phyloP scores from a whole-genome alignment of 192 early-diverging fungal species.

The Allomyces macrogynus region DNA sequence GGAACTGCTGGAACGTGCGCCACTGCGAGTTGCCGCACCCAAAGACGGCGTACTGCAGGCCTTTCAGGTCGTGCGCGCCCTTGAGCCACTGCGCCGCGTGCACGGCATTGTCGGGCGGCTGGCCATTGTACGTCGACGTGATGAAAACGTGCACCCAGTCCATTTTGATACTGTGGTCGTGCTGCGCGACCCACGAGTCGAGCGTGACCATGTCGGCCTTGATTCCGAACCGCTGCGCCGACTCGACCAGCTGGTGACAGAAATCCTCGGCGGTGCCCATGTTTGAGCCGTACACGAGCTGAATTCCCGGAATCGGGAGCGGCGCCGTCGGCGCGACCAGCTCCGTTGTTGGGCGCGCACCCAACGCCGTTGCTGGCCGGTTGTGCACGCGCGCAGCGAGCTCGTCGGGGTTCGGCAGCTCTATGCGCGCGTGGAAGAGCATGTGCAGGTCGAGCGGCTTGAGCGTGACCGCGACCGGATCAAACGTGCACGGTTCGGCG shows the following conservation, averaged over 20 bases:
- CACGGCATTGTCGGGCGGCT: conserved; percentile 31
- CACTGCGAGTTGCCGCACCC: conserved; percentile 38
- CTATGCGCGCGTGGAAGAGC: conserved; percentile 9
- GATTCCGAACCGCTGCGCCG: conserved; percentile 19
- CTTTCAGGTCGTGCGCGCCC: conserved; percentile 8
- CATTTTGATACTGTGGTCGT: conserved; percentile 5
- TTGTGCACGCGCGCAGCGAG: background rate
- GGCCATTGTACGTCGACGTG: conserved; percentile 24
- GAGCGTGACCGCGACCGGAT: conserved; percentile 9
- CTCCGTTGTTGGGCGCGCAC: background rate
- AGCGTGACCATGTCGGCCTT: conserved; percentile 9
- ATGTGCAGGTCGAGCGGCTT: conserved; percentile 17
- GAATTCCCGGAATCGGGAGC: conserved; percentile 14
- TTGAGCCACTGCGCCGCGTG: conserved; percentile 9
- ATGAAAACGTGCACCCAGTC: conserved; percentile 11
- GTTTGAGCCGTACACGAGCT: conserved; percentile 27
- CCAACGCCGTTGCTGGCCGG: background rate
- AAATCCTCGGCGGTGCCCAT: conserved; percentile 31
- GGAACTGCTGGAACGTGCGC: conserved; percentile 36
- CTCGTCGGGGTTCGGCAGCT: background rate
- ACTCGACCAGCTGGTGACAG: conserved; percentile 17
- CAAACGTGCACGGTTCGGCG: conserved; percentile 8
- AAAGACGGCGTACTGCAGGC: conserved; percentile 27
- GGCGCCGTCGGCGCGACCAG: conserved; percentile 1
- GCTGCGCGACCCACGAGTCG: conserved; percentile 20